Conservation (phyloP, 1,284 basidiomycete species). For the Microbotryum scabiosae region DNA sequence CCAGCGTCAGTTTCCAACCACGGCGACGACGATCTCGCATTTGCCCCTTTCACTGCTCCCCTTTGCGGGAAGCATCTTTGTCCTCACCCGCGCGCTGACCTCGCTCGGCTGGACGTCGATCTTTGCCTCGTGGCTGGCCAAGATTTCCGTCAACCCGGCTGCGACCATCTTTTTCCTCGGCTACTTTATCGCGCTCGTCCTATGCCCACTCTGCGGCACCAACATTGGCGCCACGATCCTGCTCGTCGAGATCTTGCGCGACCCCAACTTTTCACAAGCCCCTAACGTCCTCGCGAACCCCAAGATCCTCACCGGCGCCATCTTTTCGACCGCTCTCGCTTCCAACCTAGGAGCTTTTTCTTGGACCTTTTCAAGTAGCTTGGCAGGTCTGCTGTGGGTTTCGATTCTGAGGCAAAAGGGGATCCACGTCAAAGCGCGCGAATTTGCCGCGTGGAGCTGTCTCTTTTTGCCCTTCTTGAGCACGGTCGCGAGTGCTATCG, state of each 20-base stretch:
- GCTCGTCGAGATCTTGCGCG: constrained; percentile 55
- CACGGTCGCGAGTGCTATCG: constrained; percentile 36
- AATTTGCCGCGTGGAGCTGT: constrained; percentile 68
- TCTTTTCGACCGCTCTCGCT: constrained; percentile 62
- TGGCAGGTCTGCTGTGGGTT: constrained; percentile 84
- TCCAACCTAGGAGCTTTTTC: constrained; percentile 89
- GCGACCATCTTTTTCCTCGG: constrained; percentile 47
- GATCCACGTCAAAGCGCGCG: constrained; percentile 54
- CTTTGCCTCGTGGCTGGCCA: constrained; percentile 62
- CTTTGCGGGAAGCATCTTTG: constrained; percentile 92
- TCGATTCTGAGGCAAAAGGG: constrained; percentile 69
- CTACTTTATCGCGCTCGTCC: constrained; percentile 22
- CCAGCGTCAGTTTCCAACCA: constrained; percentile 57
- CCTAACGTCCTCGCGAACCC: constrained; percentile 36
- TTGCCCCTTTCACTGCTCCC: constrained; percentile 75
- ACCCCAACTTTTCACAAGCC: constrained; percentile 23
- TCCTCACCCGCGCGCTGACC: constrained; percentile 76
- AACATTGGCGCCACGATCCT: constrained; percentile 91
- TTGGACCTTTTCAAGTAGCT: constrained; percentile 79
- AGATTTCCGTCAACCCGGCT: constrained; percentile 46
- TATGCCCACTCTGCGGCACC: constrained; percentile 60
- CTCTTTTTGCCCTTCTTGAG: constrained; percentile 40
- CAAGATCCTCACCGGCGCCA: constrained; percentile 38
- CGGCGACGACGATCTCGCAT: constrained; percentile 58
- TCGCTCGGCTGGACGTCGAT: constrained; percentile 85